These are phyloP conservation scores for Wakefieldia striispora DNA, from an alignment of 768 basidiomycete species.

Conservation along the genomic window DNA sequence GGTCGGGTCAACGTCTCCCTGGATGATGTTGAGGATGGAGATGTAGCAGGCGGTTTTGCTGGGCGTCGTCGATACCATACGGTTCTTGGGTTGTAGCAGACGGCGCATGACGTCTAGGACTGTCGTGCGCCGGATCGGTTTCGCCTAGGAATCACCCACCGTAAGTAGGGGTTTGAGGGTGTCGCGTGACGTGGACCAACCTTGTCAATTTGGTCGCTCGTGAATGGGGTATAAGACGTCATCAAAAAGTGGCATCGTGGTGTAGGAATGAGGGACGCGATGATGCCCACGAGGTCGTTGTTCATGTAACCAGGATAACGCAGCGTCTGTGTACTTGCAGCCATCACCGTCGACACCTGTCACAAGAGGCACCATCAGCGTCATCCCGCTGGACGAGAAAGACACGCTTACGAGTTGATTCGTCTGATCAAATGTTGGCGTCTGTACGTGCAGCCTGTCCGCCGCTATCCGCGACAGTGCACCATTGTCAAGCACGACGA, in stretches of 20 bases:
- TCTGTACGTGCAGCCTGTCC: conserved; percentile 86
- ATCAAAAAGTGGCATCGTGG: conserved; percentile 97
- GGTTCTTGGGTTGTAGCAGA: conserved; percentile 95
- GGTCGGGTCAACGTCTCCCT: conserved; percentile 97
- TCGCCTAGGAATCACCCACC: conserved; percentile 56
- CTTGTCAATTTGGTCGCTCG: conserved; percentile 95
- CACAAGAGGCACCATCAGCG: conserved; percentile 1
- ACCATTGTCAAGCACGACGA: conserved; percentile 96
- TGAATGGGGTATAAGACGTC: conserved; percentile 99
- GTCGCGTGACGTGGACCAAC: conserved; percentile 40
- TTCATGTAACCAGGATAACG: conserved; percentile 99
- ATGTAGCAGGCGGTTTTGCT: conserved; percentile 95
- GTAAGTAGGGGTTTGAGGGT: background rate
- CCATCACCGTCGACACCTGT: conserved; percentile 96
- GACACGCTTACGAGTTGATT: conserved; percentile 71
- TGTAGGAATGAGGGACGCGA: conserved; percentile 95
- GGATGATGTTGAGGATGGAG: conserved; percentile 96
- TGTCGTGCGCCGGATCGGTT: conserved; percentile 93
- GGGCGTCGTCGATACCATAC: conserved; percentile 94
- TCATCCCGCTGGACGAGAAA: background rate
- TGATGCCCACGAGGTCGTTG: conserved; percentile 95
- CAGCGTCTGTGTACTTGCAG: conserved; percentile 92
- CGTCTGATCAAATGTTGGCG: conserved; percentile 86
- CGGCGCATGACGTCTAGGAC: conserved; percentile 99
- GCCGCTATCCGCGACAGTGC: conserved; percentile 91